phyloP scores from a whole-genome alignment of 306 rosid genomes.

The Herpetospermum pedunculosum region DNA sequence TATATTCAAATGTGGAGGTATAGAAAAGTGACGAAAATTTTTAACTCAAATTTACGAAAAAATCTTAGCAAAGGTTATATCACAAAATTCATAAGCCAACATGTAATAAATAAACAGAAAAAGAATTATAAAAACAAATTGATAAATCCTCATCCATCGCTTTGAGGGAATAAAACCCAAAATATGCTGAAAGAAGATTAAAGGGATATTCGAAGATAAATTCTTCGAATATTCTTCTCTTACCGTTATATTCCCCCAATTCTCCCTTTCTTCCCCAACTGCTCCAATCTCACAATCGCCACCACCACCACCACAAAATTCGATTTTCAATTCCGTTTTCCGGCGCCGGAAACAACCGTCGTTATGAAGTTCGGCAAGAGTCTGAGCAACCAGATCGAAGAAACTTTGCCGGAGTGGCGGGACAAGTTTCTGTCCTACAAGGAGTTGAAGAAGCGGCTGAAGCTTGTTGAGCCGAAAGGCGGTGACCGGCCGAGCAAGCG shows the following conservation, averaged over 20 bases:
- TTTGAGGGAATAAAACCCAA: background rate
- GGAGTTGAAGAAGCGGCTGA: slow-evolving; percentile 85
- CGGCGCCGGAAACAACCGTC: background rate
- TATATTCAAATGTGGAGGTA: too few relatives aligned
- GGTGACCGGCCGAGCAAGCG: slow-evolving; percentile 50
- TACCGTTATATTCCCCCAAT: slow-evolving; percentile 3
- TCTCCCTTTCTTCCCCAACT: background rate
- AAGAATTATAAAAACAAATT: background rate
- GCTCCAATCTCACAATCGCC: background rate
- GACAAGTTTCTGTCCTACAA: slow-evolving; percentile 90
- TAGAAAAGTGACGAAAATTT: too few relatives aligned
- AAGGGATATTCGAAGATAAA: slow-evolving; percentile 3
- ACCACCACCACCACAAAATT: background rate
- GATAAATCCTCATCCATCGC: background rate
- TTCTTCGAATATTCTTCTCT: slow-evolving; percentile 6
- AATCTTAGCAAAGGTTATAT: too few relatives aligned
- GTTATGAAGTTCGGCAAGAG: slow-evolving; percentile 92
- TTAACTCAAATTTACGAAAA: too few relatives aligned
- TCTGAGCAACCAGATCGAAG: slow-evolving; percentile 77
- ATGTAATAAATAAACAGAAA: background rate
- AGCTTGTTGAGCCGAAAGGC: slow-evolving; percentile 56
- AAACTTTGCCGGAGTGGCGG: slow-evolving; percentile 91
- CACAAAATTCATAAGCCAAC: too few relatives aligned
- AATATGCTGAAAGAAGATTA: background rate
- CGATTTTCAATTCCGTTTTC: background rate